Evolutionary conservation across 805 yeast species (phyloP), one percentile per base, ranked within the genome.

Genomic region (Torulaspora gathmanii): DNA sequence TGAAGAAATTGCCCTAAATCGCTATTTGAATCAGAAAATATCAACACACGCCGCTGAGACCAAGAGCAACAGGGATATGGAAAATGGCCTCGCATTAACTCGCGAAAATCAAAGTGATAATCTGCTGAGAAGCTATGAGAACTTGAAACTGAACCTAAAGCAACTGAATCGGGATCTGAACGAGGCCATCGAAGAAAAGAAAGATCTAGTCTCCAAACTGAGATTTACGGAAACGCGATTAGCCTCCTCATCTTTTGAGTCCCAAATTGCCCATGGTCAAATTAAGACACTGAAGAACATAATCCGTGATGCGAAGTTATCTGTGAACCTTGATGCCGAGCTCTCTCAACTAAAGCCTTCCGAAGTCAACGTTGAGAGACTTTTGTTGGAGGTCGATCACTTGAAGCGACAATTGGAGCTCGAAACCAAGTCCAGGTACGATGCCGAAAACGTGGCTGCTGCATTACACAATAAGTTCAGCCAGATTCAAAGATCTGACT

Each of bases 181-280:
- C 35, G 74, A 69, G 29, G 81, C 78, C 54, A 54, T 64, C 8
- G 67, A 66, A 25, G 70, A 66, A 16, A 70, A 68, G 37, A 60
- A 70, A 55, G 61, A 74, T 64, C 60, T 82, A 35, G 66, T 70
- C 19, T 79, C 83, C 36, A 87, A 83, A 47, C 56, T 82, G 41
- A 72, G 74, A 26, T 66, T 83, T 53, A 63, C 85, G 11, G 83
- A 82, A 52, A 75, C 82, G 1, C 72, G 86, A 53, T 60, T 80
- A n/a, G 82, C 83, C 2, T 72, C 82, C n/a, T 82, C 80, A 40
- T 71, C 81, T 5, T 77, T 77, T 50, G 83, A 79, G 44, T 77
- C 73, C 47, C 79, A 76, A 55, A 76, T 67, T 40, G 57, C 71
- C 49, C 70, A 65, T 36, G 72, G 74, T 10, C 72, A 71, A 35